phyloP scores from a whole-genome alignment of 2,329 filamentous ascomycete species.

The Eutypella sp. region DNA sequence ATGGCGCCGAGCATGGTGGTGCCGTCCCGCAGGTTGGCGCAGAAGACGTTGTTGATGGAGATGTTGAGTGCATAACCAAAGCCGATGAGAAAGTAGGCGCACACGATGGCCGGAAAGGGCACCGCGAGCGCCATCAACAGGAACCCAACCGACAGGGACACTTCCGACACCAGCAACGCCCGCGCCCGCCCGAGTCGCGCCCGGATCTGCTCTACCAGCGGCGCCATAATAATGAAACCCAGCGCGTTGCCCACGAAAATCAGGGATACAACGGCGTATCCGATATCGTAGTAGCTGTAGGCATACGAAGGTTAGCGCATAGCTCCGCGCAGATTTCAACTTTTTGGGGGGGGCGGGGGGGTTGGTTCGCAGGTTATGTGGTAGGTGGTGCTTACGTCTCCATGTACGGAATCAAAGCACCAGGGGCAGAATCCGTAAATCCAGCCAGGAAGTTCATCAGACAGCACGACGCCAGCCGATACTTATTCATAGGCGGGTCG shows the following conservation, averaged over 20 bases:
- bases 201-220: conserved; percentile 61
- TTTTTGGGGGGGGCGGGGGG: conserved; percentile 2
- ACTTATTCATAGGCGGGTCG: conserved; percentile 64
- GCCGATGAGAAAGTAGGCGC: conserved; percentile 65
- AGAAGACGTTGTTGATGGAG: conserved; percentile 56
- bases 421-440: conserved; percentile 69
- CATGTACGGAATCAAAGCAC: conserved; percentile 77
- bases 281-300: conserved; percentile 61
- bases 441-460: conserved; percentile 65
- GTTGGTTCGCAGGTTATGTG: conserved; percentile 2
- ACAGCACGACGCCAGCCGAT: conserved; percentile 59
- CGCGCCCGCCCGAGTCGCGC: conserved; percentile 60
- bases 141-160: conserved; percentile 56
- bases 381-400: conserved; percentile 43
- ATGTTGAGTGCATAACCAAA: conserved; percentile 53
- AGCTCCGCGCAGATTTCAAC: neutral
- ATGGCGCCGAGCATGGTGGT: conserved; percentile 55
- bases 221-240: conserved; percentile 70
- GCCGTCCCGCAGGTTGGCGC: conserved; percentile 46
- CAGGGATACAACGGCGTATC: conserved; percentile 72
- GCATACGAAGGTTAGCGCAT: neutral
- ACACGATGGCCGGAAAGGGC: conserved; percentile 64
- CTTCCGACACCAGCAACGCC: conserved; percentile 54
- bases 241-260: conserved; percentile 76
- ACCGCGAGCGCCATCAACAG: conserved; percentile 61